phyloP scores from a whole-genome alignment of 768 basidiomycete genomes.

The Naganishia friedmannii region DNA sequence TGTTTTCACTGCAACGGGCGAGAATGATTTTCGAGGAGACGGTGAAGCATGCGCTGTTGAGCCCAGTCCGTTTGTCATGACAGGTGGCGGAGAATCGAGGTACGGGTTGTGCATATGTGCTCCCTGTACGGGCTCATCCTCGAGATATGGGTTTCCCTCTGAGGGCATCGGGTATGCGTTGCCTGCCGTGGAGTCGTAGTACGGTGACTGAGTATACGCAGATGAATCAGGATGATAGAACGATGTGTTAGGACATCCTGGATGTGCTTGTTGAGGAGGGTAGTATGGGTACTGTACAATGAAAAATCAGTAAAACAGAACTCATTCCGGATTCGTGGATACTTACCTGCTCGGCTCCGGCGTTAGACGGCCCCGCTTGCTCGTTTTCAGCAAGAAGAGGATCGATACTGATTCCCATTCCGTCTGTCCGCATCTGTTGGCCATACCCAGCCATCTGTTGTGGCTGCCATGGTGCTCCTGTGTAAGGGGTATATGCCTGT shows the following conservation, averaged over 20 bases:
- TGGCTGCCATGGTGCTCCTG: not conserved
- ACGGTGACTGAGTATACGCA: not conserved
- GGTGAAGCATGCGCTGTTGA: not conserved
- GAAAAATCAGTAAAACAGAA: not conserved
- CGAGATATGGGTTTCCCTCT: conserved; percentile 8
- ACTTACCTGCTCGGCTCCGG: not conserved
- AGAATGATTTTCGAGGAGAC: too few relatives aligned
- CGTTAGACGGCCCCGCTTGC: not conserved
- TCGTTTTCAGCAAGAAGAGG: not conserved
- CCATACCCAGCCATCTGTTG: not conserved
- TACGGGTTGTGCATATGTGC: not conserved
- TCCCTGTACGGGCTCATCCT: not conserved
- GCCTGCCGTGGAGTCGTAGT: not conserved
- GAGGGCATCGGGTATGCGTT: not conserved
- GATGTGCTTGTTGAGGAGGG: not conserved
- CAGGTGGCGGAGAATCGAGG: conserved; percentile 8
- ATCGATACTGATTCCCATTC: not conserved
- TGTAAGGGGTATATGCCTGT: not conserved
- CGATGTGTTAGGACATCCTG: not conserved
- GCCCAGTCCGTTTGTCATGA: too few relatives aligned
- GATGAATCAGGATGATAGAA: not conserved
- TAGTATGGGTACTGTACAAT: not conserved
- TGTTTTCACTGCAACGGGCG: not conserved
- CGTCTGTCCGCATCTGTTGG: not conserved
- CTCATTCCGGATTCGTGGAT: not conserved